Percentiles rank a stretch among this genome's conserved stretches.
These are phyloP conservation scores for Royoungia palumana DNA, from an alignment of 768 basidiomycete genomes.

Conservation along the genomic window DNA sequence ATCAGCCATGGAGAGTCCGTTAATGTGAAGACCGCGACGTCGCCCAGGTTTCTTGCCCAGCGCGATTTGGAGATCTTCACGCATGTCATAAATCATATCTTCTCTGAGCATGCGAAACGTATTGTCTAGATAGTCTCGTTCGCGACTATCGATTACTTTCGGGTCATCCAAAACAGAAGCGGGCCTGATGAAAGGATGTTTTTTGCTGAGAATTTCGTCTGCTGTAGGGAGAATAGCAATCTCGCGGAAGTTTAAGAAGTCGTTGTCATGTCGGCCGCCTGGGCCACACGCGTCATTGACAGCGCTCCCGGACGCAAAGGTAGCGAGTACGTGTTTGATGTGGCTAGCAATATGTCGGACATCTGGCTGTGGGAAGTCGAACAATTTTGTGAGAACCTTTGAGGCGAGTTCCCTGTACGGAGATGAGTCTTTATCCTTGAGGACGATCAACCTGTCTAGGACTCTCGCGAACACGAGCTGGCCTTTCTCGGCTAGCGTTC, in stretches of 20 bases:
- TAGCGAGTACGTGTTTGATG: slow-evolving; percentile 39
- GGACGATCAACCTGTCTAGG: slow-evolving; percentile 43
- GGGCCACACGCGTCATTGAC: slow-evolving; percentile 33
- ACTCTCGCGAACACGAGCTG: slow-evolving; percentile 47
- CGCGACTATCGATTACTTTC: slow-evolving; percentile 34
- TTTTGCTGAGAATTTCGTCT: slow-evolving; percentile 49
- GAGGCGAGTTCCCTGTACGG: slow-evolving; percentile 40
- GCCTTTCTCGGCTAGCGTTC: slow-evolving; percentile 31
- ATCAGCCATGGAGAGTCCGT: slow-evolving; percentile 37
- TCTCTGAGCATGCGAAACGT: slow-evolving; percentile 65
- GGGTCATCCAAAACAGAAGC: slow-evolving; percentile 45
- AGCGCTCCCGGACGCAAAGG: slow-evolving; percentile 23
- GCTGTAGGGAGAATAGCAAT: slow-evolving; percentile 65
- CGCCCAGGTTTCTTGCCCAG: slow-evolving; percentile 40
- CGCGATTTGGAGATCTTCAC: slow-evolving; percentile 52
- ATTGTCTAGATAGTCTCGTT: slow-evolving; percentile 56
- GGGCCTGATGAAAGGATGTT: slow-evolving; percentile 52
- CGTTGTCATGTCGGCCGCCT: slow-evolving; percentile 72
- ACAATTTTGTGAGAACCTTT: slow-evolving; percentile 29
- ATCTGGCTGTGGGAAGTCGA: slow-evolving; percentile 24
- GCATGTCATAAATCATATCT: slow-evolving; percentile 59
- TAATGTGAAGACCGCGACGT: slow-evolving; percentile 38
- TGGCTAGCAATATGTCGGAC: slow-evolving; percentile 37
- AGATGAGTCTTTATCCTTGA: slow-evolving; percentile 33
- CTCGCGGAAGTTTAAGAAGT: slow-evolving; percentile 55